These are phyloP conservation scores for Myxozyma neglecta DNA, from an alignment of 805 yeast species.

Conservation along the genomic window DNA sequence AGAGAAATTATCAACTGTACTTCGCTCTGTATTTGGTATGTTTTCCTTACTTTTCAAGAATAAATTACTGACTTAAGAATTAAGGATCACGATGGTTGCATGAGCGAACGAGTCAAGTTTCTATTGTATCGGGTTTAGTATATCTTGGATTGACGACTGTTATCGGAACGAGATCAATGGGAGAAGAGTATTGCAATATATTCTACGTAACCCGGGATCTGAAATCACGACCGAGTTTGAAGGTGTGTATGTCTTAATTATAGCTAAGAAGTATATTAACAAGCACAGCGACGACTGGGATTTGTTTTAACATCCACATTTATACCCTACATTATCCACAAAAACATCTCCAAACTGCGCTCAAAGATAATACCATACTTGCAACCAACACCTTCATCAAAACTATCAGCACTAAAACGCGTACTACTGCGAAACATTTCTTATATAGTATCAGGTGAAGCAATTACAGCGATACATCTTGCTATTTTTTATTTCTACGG, in stretches of 20 bases:
- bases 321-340: constrained; percentile 54
- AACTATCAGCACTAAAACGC: not conserved
- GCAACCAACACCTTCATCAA: not conserved
- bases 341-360: constrained; percentile 30
- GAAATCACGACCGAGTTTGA: not conserved
- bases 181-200: constrained; percentile 91
- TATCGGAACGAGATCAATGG: constrained; percentile 75
- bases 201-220: constrained; percentile 49
- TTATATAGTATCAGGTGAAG: constrained; percentile 32
- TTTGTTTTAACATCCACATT: constrained; percentile 62
- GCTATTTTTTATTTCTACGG: constrained; percentile 84
- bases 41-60: not conserved
- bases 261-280: not conserved
- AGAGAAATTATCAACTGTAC: constrained; percentile 55
- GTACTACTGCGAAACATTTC: constrained; percentile 19
- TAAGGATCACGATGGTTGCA: constrained; percentile 56
- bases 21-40: constrained; percentile 50
- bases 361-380: constrained; percentile 2
- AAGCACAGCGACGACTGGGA: constrained; percentile 48
- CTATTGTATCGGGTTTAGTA: constrained; percentile 55
- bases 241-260: not conserved
- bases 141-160: constrained; percentile 78
- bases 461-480: constrained; percentile 65
- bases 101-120: constrained; percentile 60
- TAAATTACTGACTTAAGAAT: not conserved